phyloP scores from a whole-genome alignment of 306 rosid genomes.

The Prunus mira region DNA sequence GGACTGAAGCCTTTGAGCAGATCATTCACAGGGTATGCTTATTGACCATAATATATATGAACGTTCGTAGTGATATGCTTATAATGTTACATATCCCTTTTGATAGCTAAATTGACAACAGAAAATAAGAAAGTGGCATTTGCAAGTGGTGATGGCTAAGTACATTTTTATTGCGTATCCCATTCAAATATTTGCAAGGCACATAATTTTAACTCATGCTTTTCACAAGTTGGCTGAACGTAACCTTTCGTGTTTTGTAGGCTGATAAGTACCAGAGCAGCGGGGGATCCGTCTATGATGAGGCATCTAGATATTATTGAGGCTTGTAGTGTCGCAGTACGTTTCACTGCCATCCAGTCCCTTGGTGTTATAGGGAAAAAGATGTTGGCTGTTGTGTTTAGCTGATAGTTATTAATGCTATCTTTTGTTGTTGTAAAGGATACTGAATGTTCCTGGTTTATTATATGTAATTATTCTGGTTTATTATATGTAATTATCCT shows the following conservation, averaged over 20 bases:
- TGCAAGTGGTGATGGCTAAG: too few relatives aligned
- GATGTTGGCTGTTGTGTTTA: neutral
- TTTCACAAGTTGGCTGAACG: neutral
- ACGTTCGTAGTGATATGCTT: neutral
- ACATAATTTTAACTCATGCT: neutral
- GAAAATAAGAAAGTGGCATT: neutral
- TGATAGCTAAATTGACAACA: too few relatives aligned
- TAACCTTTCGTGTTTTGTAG: constrained; percentile 36
- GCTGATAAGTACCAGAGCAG: constrained; percentile 61
- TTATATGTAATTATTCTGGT: neutral
- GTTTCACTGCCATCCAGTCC: neutral
- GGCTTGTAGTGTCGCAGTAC: neutral
- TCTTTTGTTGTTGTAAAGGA: neutral
- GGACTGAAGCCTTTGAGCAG: constrained; percentile 63
- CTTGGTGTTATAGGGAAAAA: neutral
- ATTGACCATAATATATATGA: constrained; percentile 10
- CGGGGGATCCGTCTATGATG: constrained; percentile 31
- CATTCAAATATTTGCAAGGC: neutral
- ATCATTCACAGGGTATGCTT: constrained; percentile 64
- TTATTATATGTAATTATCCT: neutral
- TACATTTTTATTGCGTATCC: neutral
- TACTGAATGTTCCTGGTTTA: neutral
- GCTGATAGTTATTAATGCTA: neutral
- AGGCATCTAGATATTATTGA: constrained; percentile 28
- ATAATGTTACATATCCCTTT: neutral